Evolutionary conservation across 2,329 filamentous ascomycete genomes (phyloP).

Genomic region (Sclerotinia spermophila): DNA sequence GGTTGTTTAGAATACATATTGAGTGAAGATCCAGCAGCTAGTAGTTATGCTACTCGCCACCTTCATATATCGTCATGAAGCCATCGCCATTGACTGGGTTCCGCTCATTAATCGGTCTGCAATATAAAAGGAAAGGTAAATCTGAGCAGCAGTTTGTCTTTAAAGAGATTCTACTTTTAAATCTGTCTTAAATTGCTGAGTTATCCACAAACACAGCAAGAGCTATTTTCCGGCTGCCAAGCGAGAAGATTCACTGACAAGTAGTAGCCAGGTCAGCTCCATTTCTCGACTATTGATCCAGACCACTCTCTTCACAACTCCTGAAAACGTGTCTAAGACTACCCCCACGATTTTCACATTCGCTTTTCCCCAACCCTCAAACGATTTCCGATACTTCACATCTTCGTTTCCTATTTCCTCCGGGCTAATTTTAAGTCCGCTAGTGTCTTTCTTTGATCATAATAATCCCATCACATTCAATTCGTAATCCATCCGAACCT

Average conservation of each 20-base stretch:
- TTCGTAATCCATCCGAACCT: too few relatives aligned
- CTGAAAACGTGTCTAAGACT: conserved; percentile 21
- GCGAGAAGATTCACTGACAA: neutral
- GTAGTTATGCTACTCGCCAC: neutral
- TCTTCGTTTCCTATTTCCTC: conserved; percentile 23
- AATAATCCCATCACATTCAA: too few relatives aligned
- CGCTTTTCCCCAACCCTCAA: conserved; percentile 4
- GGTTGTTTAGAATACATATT: neutral
- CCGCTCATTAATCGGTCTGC: neutral
- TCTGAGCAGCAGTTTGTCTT: too few relatives aligned
- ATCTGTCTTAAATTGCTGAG: neutral
- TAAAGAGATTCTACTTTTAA: neutral
- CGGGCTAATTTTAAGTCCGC: conserved; percentile 2
- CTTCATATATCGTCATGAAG: neutral
- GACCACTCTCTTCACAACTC: conserved; percentile 15
- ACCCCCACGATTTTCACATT: conserved; percentile 22
- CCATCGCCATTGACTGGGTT: neutral
- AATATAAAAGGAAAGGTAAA: neutral
- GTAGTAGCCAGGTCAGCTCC: neutral
- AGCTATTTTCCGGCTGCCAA: neutral
- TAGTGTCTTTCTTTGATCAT: neutral
- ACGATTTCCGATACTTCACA: conserved; percentile 22
- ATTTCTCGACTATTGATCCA: neutral
- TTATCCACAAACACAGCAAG: neutral
- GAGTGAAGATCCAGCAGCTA: neutral